Conservation (phyloP, 306 rosid genomes). For the Castanea mollissima region DNA sequence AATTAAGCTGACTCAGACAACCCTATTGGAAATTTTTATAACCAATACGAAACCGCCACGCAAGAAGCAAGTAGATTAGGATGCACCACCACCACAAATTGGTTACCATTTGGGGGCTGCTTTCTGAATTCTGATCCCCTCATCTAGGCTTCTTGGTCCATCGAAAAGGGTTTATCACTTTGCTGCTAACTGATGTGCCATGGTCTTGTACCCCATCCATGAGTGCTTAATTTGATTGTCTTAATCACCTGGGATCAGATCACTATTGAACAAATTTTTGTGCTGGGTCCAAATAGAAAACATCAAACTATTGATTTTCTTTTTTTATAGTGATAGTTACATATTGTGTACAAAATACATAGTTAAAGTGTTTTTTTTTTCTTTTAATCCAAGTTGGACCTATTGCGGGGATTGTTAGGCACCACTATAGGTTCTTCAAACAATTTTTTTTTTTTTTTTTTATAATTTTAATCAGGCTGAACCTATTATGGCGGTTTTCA, state of each 20-base stretch:
- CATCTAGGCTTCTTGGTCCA: not conserved
- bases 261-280: not conserved
- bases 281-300: too few species aligned
- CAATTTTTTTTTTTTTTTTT: too few species aligned
- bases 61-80: conserved; percentile 8
- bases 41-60: conserved; percentile 19
- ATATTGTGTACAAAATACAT: rapidly evolving
- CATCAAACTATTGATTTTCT: not conserved
- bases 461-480: too few species aligned
- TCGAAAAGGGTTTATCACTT: not conserved
- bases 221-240: not conserved
- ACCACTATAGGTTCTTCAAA: too few species aligned
- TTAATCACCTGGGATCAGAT: not conserved
- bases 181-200: not conserved
- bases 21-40: not conserved
- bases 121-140: not conserved
- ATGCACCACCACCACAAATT: conserved; percentile 31
- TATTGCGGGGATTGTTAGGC: too few species aligned
- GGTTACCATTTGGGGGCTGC: not conserved
- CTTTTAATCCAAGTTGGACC: too few species aligned
- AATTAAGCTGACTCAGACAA: conserved; percentile 10
- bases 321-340: not conserved
- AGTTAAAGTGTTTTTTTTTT: too few species aligned
- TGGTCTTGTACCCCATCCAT: not conserved
- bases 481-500: too few species aligned